Base-by-base conservation (phyloP, 495 filamentous ascomycete species). In the Ramalina intermedia region DNA sequence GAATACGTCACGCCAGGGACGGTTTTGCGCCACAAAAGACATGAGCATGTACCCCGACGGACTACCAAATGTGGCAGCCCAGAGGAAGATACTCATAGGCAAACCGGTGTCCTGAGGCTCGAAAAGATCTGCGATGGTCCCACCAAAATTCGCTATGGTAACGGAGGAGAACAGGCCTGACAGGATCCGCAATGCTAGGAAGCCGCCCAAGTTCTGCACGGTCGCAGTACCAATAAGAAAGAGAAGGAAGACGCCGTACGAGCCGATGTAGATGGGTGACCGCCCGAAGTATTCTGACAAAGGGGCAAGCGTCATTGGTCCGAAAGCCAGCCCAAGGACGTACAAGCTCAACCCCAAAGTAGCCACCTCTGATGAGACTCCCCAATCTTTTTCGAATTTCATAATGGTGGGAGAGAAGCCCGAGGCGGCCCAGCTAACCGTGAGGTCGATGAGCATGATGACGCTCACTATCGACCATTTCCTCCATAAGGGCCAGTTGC, bases 401-500 rank as follows among this genome's bases (percentile, higher is more conserved):
- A 52, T 59, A 1, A 63, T 61, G 1, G 64, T 65, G 0, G 68
- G 69, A 1, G 65, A 69, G 52, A 68, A 69, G 17, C 63, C 62
- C 37, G 68, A 69, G 3, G 68, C 67, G 39, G 62, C 66, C 63
- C 64, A 73, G 16, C 55, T 63, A 43, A 64, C 67, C 46, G 61
- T 69, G 45, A 71, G 55, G n/a, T 70, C 67, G 47, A 69, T 63
- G 9, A 70, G 51, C 52, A 63, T 60, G 50, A 69, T 66, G 17
- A 63, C 63, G 12, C 52, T 47, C 1, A 66, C 63, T 24, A 72
- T 74, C 39, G 64, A 67, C 70, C 71, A 73, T 59, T 72, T 73
- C 20, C 60, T 53, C 63, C 58, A 64, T 50, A 61, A 52, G 1
- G 67, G 60, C 70, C 70, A 75, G 49, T 68, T 65, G 1, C 70